phyloP scores from a whole-genome alignment of 225 moss, liverwort and hornwort species.

The Climacium dendroides region DNA sequence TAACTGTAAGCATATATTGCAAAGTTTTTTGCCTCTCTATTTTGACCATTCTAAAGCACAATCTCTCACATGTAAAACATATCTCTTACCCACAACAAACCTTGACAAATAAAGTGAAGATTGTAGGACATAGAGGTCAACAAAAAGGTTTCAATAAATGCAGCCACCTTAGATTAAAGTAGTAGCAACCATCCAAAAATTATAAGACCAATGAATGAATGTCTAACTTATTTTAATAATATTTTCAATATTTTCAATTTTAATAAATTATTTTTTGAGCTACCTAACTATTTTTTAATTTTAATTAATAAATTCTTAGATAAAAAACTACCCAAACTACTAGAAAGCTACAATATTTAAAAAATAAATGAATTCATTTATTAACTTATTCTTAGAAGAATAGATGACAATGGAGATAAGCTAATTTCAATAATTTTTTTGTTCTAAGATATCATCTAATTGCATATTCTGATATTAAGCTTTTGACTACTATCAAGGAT shows the following conservation, averaged over 20 bases:
- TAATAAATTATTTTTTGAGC: not conserved
- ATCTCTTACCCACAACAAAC: accelerated
- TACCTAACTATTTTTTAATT: not conserved
- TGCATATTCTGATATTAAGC: accelerated
- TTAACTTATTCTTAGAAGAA: not conserved
- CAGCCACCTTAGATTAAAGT: accelerated
- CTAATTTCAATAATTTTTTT: not conserved
- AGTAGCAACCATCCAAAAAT: accelerated
- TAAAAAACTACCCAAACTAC: accelerated
- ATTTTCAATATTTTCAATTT: not conserved
- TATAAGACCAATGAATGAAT: not conserved
- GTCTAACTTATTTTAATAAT: not conserved
- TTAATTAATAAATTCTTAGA: not conserved
- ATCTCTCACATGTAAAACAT: accelerated
- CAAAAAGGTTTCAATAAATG: not conserved
- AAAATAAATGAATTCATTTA: not conserved
- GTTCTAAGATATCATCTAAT: too few species aligned
- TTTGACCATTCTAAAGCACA: not conserved
- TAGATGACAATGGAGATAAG: not conserved
- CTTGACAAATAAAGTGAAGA: accelerated
- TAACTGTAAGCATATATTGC: not conserved
- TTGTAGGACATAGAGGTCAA: accelerated
- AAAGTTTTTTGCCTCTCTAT: not conserved
- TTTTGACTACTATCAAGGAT: accelerated
- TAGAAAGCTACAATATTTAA: accelerated